Evolutionary conservation across 2,329 filamentous ascomycete species (phyloP), one percentile per base, ranked within the genome.

Genomic region (Colletotrichum orbiculare): DNA sequence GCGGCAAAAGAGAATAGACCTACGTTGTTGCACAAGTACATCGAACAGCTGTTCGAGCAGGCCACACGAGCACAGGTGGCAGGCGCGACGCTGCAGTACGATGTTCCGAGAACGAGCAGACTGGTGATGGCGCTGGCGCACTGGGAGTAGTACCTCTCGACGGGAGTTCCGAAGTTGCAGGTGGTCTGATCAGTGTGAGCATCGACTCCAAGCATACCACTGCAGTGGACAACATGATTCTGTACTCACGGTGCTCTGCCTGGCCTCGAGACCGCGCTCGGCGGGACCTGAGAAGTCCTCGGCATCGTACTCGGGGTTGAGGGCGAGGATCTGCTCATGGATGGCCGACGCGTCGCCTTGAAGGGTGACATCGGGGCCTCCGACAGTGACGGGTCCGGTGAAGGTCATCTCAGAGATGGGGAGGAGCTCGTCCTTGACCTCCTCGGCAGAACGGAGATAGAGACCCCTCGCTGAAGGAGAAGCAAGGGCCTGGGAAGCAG

Each of bases 21-120:
- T 42, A 60, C 58, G 17, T 46, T 66, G 53, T 66, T 66, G 48
- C 63, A 66, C 2, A 66, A 43, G 41, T 39, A 66, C n/a, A 66
- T 66, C 2, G 39, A 42, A 12, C 58, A 61, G 53, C 43, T 54
- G 34, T 46, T 39, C 6, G 63, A 62, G 48, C 63, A 62, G 52
- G 46, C 53, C 11, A 66, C 59, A 3, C 63, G 53, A 41, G 59
- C 63, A 46, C 42, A 52, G 8, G 47, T 37, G 13, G 53, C 45
- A 4, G 17, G n/a, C 12, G 58, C 33, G 2, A 39, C 58, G 12
- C 63, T 49, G 48, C 63, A 66, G 6, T 38, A 38, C 13, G 56
- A 41, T 2, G 47, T 54, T 33, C 56, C 56, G n/a, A 65, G 46
- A 10, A 10, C 39, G 12, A 48, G 12, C 2, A 65, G 15, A 25